Evolutionary conservation across 495 filamentous ascomycete genomes (phyloP).

Genomic region (Penicillium cinerascens): DNA sequence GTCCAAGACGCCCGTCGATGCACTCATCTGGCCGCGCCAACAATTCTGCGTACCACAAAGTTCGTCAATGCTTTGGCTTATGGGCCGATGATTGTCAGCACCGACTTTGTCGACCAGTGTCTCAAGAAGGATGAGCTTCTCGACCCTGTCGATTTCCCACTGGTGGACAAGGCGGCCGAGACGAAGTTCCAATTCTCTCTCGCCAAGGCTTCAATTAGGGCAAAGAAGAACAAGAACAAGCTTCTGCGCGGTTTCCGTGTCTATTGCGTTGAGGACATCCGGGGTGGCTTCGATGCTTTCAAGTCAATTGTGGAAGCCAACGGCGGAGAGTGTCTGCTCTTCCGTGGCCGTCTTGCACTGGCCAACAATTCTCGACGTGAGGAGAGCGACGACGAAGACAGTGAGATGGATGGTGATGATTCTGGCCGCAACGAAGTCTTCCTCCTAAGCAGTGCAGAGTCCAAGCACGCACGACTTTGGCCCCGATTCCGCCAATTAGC

Average conservation of each 20-base stretch:
- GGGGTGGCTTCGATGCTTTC: constrained; percentile 78
- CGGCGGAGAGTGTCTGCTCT: constrained; percentile 77
- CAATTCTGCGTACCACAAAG: constrained; percentile 83
- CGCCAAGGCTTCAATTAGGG: constrained; percentile 58
- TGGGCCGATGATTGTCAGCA: constrained; percentile 68
- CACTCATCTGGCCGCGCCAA: constrained; percentile 83
- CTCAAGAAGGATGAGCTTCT: constrained; percentile 59
- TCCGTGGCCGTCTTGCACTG: constrained; percentile 63
- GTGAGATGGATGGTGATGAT: constrained; percentile 50
- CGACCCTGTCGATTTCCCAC: constrained; percentile 55
- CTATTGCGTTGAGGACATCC: constrained; percentile 74
- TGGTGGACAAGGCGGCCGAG: constrained; percentile 70
- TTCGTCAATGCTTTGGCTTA: constrained; percentile 83
- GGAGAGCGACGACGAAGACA: constrained; percentile 45
- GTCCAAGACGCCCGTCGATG: constrained; percentile 69
- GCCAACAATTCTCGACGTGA: constrained; percentile 46
- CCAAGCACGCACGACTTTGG: constrained; percentile 74
- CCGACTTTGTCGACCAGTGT: constrained; percentile 74
- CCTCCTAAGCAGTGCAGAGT: constrained; percentile 61
- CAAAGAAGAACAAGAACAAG: constrained; percentile 68
- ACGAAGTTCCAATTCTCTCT: constrained; percentile 65
- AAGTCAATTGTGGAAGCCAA: constrained; percentile 82
- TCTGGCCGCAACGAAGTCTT: constrained; percentile 69
- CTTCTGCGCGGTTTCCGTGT: constrained; percentile 71
- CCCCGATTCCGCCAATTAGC: constrained; percentile 74